Conservation (phyloP, 2,329 filamentous ascomycete species). For the Annulohypoxylon truncatum region DNA sequence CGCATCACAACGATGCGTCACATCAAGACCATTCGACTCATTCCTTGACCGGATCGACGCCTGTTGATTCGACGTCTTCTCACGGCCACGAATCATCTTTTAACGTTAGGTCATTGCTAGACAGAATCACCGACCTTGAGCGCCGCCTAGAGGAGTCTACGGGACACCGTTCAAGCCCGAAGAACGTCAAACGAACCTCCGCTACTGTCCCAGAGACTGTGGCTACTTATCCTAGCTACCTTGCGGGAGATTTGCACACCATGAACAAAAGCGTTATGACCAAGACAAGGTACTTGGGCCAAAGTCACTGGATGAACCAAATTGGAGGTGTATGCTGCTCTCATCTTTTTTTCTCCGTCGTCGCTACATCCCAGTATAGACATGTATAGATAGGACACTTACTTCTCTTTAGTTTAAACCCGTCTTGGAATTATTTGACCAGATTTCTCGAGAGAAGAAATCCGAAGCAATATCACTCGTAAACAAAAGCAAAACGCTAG, state of each 20-base stretch:
- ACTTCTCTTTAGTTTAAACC: slow-evolving; percentile 39
- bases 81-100: slow-evolving; percentile 20
- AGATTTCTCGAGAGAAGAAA: slow-evolving; percentile 41
- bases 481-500: slow-evolving; percentile 56
- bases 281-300: slow-evolving; percentile 60
- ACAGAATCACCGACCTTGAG: slow-evolving; percentile 58
- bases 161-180: slow-evolving; percentile 4
- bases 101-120: slow-evolving; percentile 49
- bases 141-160: slow-evolving; percentile 53
- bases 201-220: slow-evolving; percentile 30
- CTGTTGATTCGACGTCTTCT: slow-evolving; percentile 33
- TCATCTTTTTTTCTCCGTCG: slow-evolving; percentile 2
- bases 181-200: slow-evolving; percentile 9
- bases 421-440: slow-evolving; percentile 44
- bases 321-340: slow-evolving; percentile 54
- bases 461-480: slow-evolving; percentile 51
- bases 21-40: slow-evolving; percentile 30
- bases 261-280: slow-evolving; percentile 51
- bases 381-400: slow-evolving; percentile 2
- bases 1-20: slow-evolving; percentile 18
- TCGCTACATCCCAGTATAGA: neutral
- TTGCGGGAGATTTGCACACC: slow-evolving; percentile 42
- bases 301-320: slow-evolving; percentile 64
- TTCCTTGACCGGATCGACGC: slow-evolving; percentile 33
- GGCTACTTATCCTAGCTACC: slow-evolving; percentile 36